A percentile compares a stretch with the other conserved stretches of the same genome.
Conservation (phyloP, 169 alveolate species). For the Plasmodium adleri region DNA sequence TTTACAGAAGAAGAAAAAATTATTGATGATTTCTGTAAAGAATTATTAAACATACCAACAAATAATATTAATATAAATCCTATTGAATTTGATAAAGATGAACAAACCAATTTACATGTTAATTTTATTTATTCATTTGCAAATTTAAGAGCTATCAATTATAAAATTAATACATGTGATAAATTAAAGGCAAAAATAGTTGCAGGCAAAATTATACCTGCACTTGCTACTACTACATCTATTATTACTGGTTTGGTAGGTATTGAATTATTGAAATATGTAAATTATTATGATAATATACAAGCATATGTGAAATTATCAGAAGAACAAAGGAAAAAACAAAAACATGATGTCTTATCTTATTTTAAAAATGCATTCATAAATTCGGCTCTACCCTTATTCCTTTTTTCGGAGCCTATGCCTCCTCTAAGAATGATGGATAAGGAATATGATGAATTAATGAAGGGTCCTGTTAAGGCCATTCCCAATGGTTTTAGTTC, state of each 20-base stretch:
- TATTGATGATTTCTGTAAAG: slow-evolving; percentile 44
- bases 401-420: slow-evolving; percentile 93
- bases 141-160: slow-evolving; percentile 97
- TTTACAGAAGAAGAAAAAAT: slow-evolving; percentile 51
- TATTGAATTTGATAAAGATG: slow-evolving; percentile 98
- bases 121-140: slow-evolving; percentile 97
- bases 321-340: slow-evolving; percentile 21
- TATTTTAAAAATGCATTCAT: slow-evolving; percentile 96
- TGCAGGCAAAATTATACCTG: slow-evolving; percentile 99
- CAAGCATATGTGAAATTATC: slow-evolving; percentile 49
- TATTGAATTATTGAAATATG: slow-evolving; percentile 92
- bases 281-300: slow-evolving; percentile 73
- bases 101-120: slow-evolving; percentile 97
- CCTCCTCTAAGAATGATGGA: slow-evolving; percentile 88
- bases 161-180: slow-evolving; percentile 94
- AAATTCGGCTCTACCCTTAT: slow-evolving; percentile 94
- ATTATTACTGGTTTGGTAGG: slow-evolving; percentile 98
- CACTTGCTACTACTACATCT: slow-evolving; percentile 99
- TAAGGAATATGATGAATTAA: slow-evolving; percentile 95
- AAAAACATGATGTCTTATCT: slow-evolving; percentile 58
- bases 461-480: slow-evolving; percentile 96
- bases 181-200: slow-evolving; percentile 96
- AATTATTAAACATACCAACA: slow-evolving; percentile 21
- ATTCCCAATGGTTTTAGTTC: slow-evolving; percentile 96
- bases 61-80: slow-evolving; percentile 32